Percentiles rank a stretch among this genome's conserved stretches.
Evolutionary conservation across 345 rosid genomes (phyloP).

Genomic region (Turritis glabra): DNA sequence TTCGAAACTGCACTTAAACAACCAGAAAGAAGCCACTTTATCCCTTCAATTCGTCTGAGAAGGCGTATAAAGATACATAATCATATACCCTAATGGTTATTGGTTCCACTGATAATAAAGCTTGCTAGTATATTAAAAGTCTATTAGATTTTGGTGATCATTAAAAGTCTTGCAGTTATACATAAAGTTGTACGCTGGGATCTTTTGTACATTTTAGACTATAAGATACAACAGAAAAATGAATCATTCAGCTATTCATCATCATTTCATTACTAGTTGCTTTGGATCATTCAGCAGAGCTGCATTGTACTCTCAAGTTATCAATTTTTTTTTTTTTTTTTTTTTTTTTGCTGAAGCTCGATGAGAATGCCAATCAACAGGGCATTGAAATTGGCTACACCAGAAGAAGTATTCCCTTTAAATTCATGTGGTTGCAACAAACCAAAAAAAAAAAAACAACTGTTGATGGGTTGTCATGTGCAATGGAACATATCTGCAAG

Average conservation of each 20-base stretch:
- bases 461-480: conserved; percentile 26
- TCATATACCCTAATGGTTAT: no score
- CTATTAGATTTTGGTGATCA: background rate
- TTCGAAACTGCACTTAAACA: background rate
- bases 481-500: conserved; percentile 2
- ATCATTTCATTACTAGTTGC: background rate
- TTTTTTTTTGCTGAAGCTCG: background rate
- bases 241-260: background rate
- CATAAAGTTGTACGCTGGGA: background rate
- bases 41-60: background rate
- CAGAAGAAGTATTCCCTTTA: conserved; percentile 29
- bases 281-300: background rate
- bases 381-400: conserved; percentile 6
- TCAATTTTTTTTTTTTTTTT: background rate
- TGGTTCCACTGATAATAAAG: background rate
- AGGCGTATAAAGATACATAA: background rate
- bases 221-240: background rate
- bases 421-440: background rate
- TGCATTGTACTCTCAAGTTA: background rate
- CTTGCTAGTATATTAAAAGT: background rate
- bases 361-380: conserved; percentile 1
- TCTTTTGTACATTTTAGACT: background rate
- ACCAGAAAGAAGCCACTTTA: background rate
- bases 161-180: background rate
- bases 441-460: background rate